These are phyloP conservation scores for Metschnikowia gelsemii DNA, from an alignment of 805 yeast genomes.

Conservation along the genomic window DNA sequence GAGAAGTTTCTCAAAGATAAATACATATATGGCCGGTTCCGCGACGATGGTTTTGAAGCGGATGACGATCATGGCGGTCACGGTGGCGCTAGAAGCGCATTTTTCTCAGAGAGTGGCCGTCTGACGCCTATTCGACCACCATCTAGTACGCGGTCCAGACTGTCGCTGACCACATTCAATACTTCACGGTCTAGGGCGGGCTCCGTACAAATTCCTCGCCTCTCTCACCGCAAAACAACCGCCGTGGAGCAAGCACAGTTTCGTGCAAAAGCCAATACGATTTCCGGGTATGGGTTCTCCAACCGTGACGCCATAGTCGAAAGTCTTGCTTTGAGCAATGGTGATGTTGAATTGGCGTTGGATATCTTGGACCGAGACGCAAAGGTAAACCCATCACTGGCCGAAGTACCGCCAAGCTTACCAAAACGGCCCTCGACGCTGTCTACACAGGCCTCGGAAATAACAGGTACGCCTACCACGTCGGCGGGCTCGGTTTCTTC, in stretches of 20 bases:
- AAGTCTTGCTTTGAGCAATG: constrained; percentile 58
- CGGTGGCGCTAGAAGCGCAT: constrained; percentile 13
- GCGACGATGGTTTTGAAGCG: constrained; percentile 38
- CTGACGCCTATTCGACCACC: constrained; percentile 13
- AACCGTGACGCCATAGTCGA: constrained; percentile 61
- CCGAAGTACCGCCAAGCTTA: constrained; percentile 48
- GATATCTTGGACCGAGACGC: constrained; percentile 51
- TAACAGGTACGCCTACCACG: constrained; percentile 23
- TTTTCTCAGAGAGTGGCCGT: constrained; percentile 9
- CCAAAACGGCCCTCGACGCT: constrained; percentile 37
- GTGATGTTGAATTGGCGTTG: constrained; percentile 59
- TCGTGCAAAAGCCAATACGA: constrained; percentile 44
- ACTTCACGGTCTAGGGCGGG: constrained; percentile 4
- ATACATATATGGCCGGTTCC: constrained; percentile 61
- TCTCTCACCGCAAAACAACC: constrained; percentile 53
- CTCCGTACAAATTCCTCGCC: constrained; percentile 33
- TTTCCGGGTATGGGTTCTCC: constrained; percentile 51
- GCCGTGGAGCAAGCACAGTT: constrained; percentile 53
- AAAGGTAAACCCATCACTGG: constrained; percentile 33
- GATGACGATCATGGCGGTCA: constrained; percentile 10
- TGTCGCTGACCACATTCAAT: constrained; percentile 8
- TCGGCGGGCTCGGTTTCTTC: constrained; percentile 18
- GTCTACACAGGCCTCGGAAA: constrained; percentile 11
- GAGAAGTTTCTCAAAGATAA: constrained; percentile 64
- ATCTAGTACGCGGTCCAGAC: constrained; percentile 22